Evolutionary conservation across 805 yeast species (phyloP), one percentile per base, ranked within the genome.

Genomic region (Candida krabiensis): DNA sequence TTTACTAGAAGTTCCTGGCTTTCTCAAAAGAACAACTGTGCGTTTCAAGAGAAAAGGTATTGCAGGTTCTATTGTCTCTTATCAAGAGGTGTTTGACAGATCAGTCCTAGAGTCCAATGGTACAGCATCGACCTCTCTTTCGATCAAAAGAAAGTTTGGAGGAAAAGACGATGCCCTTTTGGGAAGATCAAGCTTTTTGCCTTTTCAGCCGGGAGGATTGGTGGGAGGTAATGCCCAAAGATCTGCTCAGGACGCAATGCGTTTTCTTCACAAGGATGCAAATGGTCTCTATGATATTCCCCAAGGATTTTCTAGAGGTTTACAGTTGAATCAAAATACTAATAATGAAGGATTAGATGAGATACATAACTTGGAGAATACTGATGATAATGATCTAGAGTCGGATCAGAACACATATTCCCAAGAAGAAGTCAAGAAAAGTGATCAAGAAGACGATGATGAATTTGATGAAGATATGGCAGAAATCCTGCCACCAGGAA

Each of bases 151-250:
- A 46, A 75, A 80, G 37, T 75, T 79, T 45, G 78, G 80, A 12
- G 70, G 83, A 5, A 77, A 77, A 46, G 67, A 67, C n/a, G 83
- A 79, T 28, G 67, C 80, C 2, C 64, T 87, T 3, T 67, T 71
- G 32, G 98, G 98, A 0, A 70, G 79, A 3, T 71, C 95, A 0
- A 74, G 79, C 14, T 85, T 75, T 52, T 63, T 91, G 53, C 99
- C 99, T 0, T 93, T 93, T 56, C 81, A 83, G 41, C 99, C 99
- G 0, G 98, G 99, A 48, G 97, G 98, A 2, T 58, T 71, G 28
- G 36, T 24, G 15, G 28, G 37, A 5, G 18, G 36, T 11, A 26
- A 36, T 8, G 39, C 35, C 5, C 30, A 42, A 7, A 39, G 38
- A 11, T 21, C 30, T 1, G 46, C 19, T 23, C 59, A 53, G 21